Evolutionary conservation across 2,329 filamentous ascomycete species (phyloP), one percentile per base, ranked within the genome.

Genomic region (Alternaria burnsii): DNA sequence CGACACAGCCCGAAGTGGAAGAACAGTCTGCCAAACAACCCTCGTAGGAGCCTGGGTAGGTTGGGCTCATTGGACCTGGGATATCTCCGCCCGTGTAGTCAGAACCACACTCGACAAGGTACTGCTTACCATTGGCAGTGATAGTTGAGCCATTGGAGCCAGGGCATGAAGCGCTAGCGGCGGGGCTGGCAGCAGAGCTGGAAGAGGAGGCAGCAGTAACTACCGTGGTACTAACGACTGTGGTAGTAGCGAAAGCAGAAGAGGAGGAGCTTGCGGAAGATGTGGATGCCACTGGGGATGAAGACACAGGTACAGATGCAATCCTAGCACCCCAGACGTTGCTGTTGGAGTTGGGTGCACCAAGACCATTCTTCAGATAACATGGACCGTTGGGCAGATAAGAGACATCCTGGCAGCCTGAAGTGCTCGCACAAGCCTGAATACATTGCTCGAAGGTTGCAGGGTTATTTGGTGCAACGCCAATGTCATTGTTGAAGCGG

Each of bases 11-110:
- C 18, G 52, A 16, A 18, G 58, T 66, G 7, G 52, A 55, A 26
- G 60, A 58, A 50, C 71, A 73, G 24, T 61, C 59, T 6, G 53
- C 44, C 36, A 72, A 52, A 40, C 71, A 73, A 18, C 48, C 51
- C 16, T 61, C 61, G 32, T 67, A 70, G 14, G 61, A 58, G 40
- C 51, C 61, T 18, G 62, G 62, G 38, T 62, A 66, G 14, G 62
- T 58, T 8, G 61, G 54, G 46, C 52, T 43, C 12, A 44, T 28
- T 11, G 52, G 40, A 16, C 43, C 22, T 4, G 52, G 20, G 1
- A 65, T 32, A 30, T 65, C 59, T 22, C 47, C 56, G 28, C 54
- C 47, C 20, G 14, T 20, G 8, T 59, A 55, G 42, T 69, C 65
- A 14, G 54, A 41, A n/a, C 51, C 36, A 30, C 66, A 69, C 38